These are phyloP conservation scores for Coccomyxa subellipsoidea DNA, from an alignment of 163 green algal genomes.

Conservation along the genomic window DNA sequence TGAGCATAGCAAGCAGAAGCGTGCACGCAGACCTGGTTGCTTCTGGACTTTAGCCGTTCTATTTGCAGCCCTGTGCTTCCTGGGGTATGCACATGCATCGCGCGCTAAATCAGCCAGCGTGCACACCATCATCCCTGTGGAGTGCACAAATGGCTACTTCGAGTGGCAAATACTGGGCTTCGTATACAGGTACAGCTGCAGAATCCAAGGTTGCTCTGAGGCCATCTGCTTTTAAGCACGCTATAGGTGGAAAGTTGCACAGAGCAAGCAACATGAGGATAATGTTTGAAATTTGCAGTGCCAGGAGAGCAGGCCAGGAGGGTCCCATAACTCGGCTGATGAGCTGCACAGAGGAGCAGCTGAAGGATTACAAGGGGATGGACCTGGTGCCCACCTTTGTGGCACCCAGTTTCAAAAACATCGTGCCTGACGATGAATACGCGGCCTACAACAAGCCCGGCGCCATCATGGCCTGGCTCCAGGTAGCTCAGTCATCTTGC, in stretches of 20 bases:
- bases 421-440: conserved; percentile 71
- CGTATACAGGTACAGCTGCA: conserved; percentile 64
- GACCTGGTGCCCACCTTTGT: conserved; percentile 62
- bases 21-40: not conserved
- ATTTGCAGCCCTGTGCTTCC: not conserved
- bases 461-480: conserved; percentile 59
- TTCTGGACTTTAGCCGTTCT: not conserved
- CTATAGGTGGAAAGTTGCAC: no score
- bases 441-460: conserved; percentile 90
- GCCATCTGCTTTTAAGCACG: no score
- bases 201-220: no score
- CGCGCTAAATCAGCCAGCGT: not conserved
- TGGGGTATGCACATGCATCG: not conserved
- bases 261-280: no score
- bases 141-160: conserved; percentile 47
- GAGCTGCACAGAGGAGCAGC: conserved; percentile 66
- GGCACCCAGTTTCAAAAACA: conserved; percentile 62
- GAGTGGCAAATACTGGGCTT: conserved; percentile 61
- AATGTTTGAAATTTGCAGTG: no score
- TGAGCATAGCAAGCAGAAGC: not conserved
- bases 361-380: conserved; percentile 16
- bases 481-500: no score
- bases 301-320: conserved; percentile 58
- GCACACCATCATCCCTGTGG: conserved; percentile 49
- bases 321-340: conserved; percentile 75